These are phyloP conservation scores for Tardiomyces blankii DNA, from an alignment of 1,139 yeast genomes.

Conservation along the genomic window DNA sequence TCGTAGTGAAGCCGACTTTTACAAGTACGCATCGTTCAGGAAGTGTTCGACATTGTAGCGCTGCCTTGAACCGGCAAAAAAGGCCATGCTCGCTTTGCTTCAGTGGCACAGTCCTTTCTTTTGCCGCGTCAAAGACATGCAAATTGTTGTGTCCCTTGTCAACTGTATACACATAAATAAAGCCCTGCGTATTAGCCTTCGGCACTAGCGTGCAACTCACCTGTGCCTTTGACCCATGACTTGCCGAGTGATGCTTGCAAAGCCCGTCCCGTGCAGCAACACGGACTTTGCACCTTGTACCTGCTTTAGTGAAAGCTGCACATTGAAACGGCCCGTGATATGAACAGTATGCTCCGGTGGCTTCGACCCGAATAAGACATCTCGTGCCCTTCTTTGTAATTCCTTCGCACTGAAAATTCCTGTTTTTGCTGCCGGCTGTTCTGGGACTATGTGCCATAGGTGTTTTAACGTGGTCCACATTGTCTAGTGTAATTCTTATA, in stretches of 20 bases:
- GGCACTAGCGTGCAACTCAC: too few species aligned
- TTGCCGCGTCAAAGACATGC: constrained; percentile 14
- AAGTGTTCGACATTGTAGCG: neutral
- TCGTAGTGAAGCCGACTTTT: constrained; percentile 22
- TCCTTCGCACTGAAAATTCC: neutral
- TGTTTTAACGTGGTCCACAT: too few species aligned
- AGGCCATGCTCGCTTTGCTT: neutral
- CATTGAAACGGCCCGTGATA: neutral
- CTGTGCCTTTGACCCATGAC: too few species aligned
- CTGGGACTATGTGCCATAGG: too few species aligned
- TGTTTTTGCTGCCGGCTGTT: constrained; percentile 1
- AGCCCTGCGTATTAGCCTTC: constrained; percentile 11
- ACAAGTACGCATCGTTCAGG: constrained; percentile 10
- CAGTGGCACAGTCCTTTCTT: constrained; percentile 7
- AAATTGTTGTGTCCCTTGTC: constrained; percentile 13
- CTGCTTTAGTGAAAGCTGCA: neutral
- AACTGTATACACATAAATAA: constrained; percentile 19
- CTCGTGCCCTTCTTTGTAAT: neutral
- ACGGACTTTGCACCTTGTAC: neutral
- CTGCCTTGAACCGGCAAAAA: neutral
- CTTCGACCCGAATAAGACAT: neutral
- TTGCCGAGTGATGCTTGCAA: neutral
- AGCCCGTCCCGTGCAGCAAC: neutral
- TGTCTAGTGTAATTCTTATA: too few species aligned
- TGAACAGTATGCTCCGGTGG: neutral